A percentile compares a stretch with the other conserved stretches of the same genome.
These are phyloP conservation scores for Acer campestre DNA, from an alignment of 345 rosid genomes.

Conservation along the genomic window DNA sequence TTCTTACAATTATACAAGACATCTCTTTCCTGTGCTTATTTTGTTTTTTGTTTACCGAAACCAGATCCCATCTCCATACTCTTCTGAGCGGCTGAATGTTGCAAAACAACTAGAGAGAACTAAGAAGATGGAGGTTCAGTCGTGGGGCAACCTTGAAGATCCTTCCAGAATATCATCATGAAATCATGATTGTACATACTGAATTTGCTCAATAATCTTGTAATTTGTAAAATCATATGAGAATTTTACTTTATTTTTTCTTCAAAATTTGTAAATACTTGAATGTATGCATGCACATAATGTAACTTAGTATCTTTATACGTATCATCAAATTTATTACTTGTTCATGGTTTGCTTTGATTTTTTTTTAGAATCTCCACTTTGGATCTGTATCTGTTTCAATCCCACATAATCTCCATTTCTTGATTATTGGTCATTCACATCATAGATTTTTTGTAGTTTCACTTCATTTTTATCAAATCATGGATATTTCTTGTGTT, in stretches of 20 bases:
- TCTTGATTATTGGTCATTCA: too few relatives aligned
- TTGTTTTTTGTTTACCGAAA: conserved; percentile 1
- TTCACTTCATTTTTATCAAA: too few relatives aligned
- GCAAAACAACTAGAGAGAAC: conserved; percentile 58
- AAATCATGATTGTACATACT: not conserved
- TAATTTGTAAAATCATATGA: not conserved
- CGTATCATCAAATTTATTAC: not conserved
- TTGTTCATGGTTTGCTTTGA: not conserved
- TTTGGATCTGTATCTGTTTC: too few relatives aligned
- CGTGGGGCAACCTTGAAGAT: conserved; percentile 50
- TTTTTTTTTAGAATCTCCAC: too few relatives aligned
- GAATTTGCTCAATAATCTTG: not conserved
- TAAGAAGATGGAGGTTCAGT: conserved; percentile 50
- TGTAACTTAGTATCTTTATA: not conserved
- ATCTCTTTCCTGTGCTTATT: conserved; percentile 12
- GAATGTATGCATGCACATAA: not conserved
- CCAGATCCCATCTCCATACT: conserved; percentile 74
- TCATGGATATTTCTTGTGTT: too few relatives aligned
- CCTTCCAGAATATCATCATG: conserved; percentile 20
- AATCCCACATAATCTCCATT: too few relatives aligned
- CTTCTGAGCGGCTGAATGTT: conserved; percentile 52
- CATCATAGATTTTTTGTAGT: too few relatives aligned
- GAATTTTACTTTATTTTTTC: not conserved
- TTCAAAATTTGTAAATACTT: conserved; percentile 17
- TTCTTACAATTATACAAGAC: not conserved